Percentiles rank a stretch among this genome's conserved stretches.
phyloP scores from a whole-genome alignment of 2,329 filamentous ascomycete genomes.

The Talaromyces amestolkiae region DNA sequence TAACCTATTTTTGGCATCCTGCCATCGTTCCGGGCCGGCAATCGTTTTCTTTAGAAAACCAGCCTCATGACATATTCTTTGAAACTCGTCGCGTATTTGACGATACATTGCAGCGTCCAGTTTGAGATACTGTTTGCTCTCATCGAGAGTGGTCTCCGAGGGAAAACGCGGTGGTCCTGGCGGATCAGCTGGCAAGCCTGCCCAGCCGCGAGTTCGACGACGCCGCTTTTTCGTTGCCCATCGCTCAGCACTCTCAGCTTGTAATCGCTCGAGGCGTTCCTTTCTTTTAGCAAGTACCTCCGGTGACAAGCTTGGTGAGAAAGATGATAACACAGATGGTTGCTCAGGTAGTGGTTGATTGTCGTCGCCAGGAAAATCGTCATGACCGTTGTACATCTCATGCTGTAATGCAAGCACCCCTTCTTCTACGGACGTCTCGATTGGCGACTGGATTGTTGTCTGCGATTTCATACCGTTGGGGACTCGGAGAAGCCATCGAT shows the following conservation, averaged over 20 bases:
- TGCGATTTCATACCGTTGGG: constrained; percentile 57
- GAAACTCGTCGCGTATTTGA: constrained; percentile 64
- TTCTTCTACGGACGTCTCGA: constrained; percentile 32
- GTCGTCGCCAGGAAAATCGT: constrained; percentile 27
- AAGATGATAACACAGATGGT: constrained; percentile 21
- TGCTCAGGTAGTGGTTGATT: constrained; percentile 28
- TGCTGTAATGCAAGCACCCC: constrained; percentile 40
- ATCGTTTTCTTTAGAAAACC: constrained; percentile 72
- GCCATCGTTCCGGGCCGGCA: constrained; percentile 71
- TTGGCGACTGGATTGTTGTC: constrained; percentile 21
- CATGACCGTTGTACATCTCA: constrained; percentile 37
- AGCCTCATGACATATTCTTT: constrained; percentile 65
- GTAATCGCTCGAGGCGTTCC: constrained; percentile 54
- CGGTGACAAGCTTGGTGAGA: constrained; percentile 40
- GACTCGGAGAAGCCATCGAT: constrained; percentile 65
- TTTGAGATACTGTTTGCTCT: constrained; percentile 67
- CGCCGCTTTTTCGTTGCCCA: constrained; percentile 65
- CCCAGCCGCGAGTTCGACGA: constrained; percentile 66
- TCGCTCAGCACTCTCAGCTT: constrained; percentile 60
- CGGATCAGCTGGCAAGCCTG: constrained; percentile 64
- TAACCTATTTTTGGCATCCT: constrained; percentile 65
- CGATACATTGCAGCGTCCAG: constrained; percentile 65
- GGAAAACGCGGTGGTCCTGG: constrained; percentile 71
- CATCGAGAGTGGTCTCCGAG: constrained; percentile 77
- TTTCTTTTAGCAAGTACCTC: constrained; percentile 54